These are phyloP conservation scores for Vitis hybrid DNA, from an alignment of 177 flowering plant species.

Conservation along the genomic window DNA sequence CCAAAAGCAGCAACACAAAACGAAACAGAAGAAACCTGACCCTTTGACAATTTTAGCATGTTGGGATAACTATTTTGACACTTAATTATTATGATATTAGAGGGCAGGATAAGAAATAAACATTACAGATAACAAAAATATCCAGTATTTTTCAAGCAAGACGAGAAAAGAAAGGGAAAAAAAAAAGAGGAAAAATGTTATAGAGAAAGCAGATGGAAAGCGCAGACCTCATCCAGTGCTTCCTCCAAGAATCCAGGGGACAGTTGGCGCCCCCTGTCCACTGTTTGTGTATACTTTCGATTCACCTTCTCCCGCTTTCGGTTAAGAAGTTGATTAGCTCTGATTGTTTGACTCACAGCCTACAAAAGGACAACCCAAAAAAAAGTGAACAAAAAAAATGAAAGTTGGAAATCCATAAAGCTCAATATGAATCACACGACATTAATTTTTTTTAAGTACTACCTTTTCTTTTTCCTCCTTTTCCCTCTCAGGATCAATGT, in stretches of 20 bases:
- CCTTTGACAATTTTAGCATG: too few relatives aligned
- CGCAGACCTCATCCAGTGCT: too few relatives aligned
- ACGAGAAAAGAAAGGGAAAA: too few relatives aligned
- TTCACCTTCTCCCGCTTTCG: conserved; percentile 83
- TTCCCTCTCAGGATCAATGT: conserved; percentile 96
- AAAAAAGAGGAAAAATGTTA: background rate
- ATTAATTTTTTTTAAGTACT: conserved; percentile 10
- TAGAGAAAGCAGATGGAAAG: background rate
- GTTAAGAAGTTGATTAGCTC: conserved; percentile 77
- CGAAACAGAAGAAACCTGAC: too few relatives aligned
- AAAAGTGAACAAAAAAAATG: conserved; percentile 1
- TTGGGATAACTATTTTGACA: too few relatives aligned
- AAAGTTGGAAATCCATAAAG: background rate
- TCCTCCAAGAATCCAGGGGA: too few relatives aligned
- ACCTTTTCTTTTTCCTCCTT: conserved; percentile 98
- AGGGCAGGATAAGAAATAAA: too few relatives aligned
- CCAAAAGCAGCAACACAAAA: too few relatives aligned
- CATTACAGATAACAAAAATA: too few relatives aligned
- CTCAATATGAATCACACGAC: background rate
- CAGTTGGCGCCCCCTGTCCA: too few relatives aligned
- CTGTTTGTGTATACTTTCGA: conserved; percentile 60
- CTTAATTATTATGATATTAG: too few relatives aligned
- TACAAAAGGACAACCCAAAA: conserved; percentile 18
- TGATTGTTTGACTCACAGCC: conserved; percentile 87
- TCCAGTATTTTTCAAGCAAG: too few relatives aligned